A percentile compares a stretch with the other conserved stretches of the same genome.
Conservation (phyloP, 139 green algal species). For the Tetratostichococcus sp. region DNA sequence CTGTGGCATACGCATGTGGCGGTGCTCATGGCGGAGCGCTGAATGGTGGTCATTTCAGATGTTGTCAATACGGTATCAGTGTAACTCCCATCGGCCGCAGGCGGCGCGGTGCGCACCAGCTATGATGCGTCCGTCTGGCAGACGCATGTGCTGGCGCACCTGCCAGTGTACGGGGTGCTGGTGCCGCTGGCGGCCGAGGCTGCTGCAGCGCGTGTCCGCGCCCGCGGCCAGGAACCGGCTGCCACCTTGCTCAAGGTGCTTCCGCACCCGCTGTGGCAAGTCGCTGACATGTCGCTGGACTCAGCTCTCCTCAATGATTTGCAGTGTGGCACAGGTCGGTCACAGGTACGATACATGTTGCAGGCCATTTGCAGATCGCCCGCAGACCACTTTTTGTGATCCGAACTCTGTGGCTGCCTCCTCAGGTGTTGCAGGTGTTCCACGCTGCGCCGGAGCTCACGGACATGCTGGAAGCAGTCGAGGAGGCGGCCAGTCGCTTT, state of each 20-base stretch:
- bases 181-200: conserved; percentile 69
- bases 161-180: conserved; percentile 76
- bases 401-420: neutral
- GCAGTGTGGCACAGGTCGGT: no score
- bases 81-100: no score
- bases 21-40: no score
- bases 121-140: conserved; percentile 57
- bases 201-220: conserved; percentile 18
- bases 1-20: no score
- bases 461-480: conserved; percentile 40
- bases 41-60: no score
- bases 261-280: neutral
- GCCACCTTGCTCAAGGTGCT: conserved; percentile 28
- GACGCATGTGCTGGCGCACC: conserved; percentile 63
- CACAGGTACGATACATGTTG: no score
- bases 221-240: conserved; percentile 20
- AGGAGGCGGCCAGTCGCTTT: conserved; percentile 39
- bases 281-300: neutral
- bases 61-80: no score
- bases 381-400: no score
- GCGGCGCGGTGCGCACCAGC: neutral
- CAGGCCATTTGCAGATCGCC: no score
- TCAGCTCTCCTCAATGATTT: no score
- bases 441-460: conserved; percentile 30
- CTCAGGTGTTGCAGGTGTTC: conserved; percentile 31